Evolutionary conservation across 805 yeast genomes (phyloP).

Genomic region (Hanseniaspora meyeri): DNA sequence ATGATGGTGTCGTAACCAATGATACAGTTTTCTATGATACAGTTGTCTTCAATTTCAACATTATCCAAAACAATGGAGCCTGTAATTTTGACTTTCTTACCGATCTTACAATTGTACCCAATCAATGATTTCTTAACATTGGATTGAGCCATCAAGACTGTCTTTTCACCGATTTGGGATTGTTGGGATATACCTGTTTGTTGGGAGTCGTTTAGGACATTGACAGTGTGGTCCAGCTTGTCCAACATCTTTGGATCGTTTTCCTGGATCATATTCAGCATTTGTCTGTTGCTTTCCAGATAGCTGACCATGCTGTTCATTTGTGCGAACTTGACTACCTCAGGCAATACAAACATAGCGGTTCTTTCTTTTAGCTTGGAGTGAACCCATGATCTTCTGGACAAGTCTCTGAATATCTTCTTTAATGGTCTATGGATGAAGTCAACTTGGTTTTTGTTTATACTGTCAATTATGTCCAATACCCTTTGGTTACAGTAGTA

Average conservation of each 20-base stretch:
- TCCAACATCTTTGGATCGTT: slow-evolving; percentile 22
- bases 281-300: slow-evolving; percentile 77
- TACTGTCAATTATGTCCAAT: slow-evolving; percentile 35
- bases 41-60: slow-evolving; percentile 68
- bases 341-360: slow-evolving; percentile 59
- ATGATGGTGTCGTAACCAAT: slow-evolving; percentile 61
- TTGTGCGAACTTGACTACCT: slow-evolving; percentile 58
- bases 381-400: slow-evolving; percentile 87
- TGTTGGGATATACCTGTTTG: slow-evolving; percentile 15
- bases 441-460: slow-evolving; percentile 22
- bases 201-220: slow-evolving; percentile 11
- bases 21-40: slow-evolving; percentile 66
- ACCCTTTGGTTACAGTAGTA: slow-evolving; percentile 49
- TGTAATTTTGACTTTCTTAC: slow-evolving; percentile 74
- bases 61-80: slow-evolving; percentile 71
- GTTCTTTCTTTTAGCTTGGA: slow-evolving; percentile 45
- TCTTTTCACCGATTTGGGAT: slow-evolving; percentile 43
- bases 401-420: slow-evolving; percentile 71
- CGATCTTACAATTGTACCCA: slow-evolving; percentile 63
- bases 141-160: slow-evolving; percentile 68
- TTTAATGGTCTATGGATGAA: slow-evolving; percentile 38
- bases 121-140: slow-evolving; percentile 77
- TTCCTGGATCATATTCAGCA: slow-evolving; percentile 54
- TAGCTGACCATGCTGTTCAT: slow-evolving; percentile 68
- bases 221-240: slow-evolving; percentile 18